These are phyloP conservation scores for Chalara sp. DNA, from an alignment of 2,329 filamentous ascomycete species.

Conservation along the genomic window DNA sequence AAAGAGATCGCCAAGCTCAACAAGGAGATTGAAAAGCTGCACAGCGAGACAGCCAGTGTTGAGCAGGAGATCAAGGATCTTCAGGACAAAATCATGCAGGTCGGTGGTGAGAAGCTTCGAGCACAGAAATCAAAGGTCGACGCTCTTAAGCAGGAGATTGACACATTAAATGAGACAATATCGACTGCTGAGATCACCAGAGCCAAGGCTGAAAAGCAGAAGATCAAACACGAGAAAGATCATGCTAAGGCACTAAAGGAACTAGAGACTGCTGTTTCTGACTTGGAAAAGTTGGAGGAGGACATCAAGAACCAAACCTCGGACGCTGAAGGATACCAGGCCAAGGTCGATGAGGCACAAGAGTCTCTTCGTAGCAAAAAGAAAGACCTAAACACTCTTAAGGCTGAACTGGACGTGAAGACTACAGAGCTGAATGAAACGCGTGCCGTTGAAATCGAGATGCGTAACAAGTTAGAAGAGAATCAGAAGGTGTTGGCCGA, in stretches of 20 bases:
- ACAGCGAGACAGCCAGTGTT: slow-evolving; percentile 77
- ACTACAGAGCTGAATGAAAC: slow-evolving; percentile 81
- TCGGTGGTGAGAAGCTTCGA: slow-evolving; percentile 88
- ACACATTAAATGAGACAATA: slow-evolving; percentile 71
- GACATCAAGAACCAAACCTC: slow-evolving; percentile 73
- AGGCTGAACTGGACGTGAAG: slow-evolving; percentile 82
- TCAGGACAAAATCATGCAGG: slow-evolving; percentile 97
- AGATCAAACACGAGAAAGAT: slow-evolving; percentile 79
- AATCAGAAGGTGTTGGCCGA: slow-evolving; percentile 84
- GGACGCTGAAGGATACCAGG: slow-evolving; percentile 65
- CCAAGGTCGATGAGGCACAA: slow-evolving; percentile 75
- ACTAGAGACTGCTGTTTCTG: slow-evolving; percentile 61
- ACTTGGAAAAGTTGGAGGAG: slow-evolving; percentile 70
- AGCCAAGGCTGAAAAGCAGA: slow-evolving; percentile 91
- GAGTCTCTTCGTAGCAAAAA: slow-evolving; percentile 72
- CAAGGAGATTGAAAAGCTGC: slow-evolving; percentile 73
- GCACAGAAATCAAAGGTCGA: slow-evolving; percentile 89
- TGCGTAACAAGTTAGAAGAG: slow-evolving; percentile 96
- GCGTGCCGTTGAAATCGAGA: slow-evolving; percentile 87
- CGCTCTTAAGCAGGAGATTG: slow-evolving; percentile 77
- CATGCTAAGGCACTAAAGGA: slow-evolving; percentile 74
- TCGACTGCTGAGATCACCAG: slow-evolving; percentile 82
- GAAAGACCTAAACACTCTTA: slow-evolving; percentile 70
- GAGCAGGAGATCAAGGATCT: slow-evolving; percentile 89
- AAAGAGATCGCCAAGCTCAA: slow-evolving; percentile 71